Percentiles rank a stretch among this genome's conserved stretches.
phyloP scores from a whole-genome alignment of 257 asterid species.

The Osmanthus fragrans region DNA sequence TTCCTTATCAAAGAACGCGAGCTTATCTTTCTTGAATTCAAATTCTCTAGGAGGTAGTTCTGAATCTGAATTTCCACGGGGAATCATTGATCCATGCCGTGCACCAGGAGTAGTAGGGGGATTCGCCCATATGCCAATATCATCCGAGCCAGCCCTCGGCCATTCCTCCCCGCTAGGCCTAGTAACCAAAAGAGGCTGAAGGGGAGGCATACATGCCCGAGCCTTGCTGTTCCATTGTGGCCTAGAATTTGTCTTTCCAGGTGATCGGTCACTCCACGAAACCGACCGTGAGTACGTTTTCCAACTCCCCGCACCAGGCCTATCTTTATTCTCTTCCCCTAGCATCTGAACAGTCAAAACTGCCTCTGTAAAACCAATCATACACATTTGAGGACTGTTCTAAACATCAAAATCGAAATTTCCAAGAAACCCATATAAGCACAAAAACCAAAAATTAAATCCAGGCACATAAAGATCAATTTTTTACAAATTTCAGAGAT shows the following conservation, averaged over 20 bases:
- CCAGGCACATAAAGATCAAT: neutral
- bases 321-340: slow-evolving; percentile 58
- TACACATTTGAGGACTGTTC: slow-evolving; percentile 29
- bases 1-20: slow-evolving; percentile 83
- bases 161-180: slow-evolving; percentile 71
- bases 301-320: slow-evolving; percentile 43
- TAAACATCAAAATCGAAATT: slow-evolving; percentile 5
- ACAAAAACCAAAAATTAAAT: slow-evolving; percentile 13
- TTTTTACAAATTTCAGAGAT: slow-evolving; percentile 12
- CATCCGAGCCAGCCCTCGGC: slow-evolving; percentile 93
- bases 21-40: slow-evolving; percentile 67
- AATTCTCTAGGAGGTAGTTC: slow-evolving; percentile 23
- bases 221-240: slow-evolving; percentile 90
- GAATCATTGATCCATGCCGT: slow-evolving; percentile 29
- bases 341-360: slow-evolving; percentile 48
- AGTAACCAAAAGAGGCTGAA: slow-evolving; percentile 78
- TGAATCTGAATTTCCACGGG: slow-evolving; percentile 22
- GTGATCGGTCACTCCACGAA: slow-evolving; percentile 76
- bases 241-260: slow-evolving; percentile 49
- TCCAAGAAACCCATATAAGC: slow-evolving; percentile 1
- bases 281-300: slow-evolving; percentile 67
- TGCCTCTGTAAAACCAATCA: slow-evolving; percentile 41
- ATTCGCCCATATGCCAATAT: slow-evolving; percentile 81
- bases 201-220: slow-evolving; percentile 88
- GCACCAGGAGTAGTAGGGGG: slow-evolving; percentile 74